Evolutionary conservation across 192 early-diverging fungal species (phyloP).

Genomic region (Backusella tarrabulga): DNA sequence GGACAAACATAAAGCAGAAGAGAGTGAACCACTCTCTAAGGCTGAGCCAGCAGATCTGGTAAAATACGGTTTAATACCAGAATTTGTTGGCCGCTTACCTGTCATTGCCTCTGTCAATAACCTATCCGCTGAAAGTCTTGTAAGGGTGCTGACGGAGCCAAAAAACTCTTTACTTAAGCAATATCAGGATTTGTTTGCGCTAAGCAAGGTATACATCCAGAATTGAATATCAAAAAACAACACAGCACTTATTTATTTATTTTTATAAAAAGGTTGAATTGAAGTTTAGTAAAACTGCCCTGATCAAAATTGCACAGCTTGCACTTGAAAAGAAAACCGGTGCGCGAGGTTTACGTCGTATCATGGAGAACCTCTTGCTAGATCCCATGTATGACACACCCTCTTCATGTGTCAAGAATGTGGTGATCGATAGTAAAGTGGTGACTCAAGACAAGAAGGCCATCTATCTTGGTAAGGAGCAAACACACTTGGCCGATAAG

Average conservation of each 20-base stretch:
- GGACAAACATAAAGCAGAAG: neutral
- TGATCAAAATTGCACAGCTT: slow-evolving; percentile 68
- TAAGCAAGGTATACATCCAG: slow-evolving; percentile 39
- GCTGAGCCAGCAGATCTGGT: slow-evolving; percentile 61
- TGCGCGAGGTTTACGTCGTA: slow-evolving; percentile 78
- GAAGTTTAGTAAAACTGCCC: slow-evolving; percentile 66
- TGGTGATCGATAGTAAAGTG: slow-evolving; percentile 69
- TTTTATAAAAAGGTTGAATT: slow-evolving; percentile 47
- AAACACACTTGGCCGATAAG: slow-evolving; percentile 17
- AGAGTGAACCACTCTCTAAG: neutral
- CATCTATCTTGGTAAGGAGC: slow-evolving; percentile 54
- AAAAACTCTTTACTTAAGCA: slow-evolving; percentile 80
- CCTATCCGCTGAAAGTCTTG: slow-evolving; percentile 62
- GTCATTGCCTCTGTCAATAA: slow-evolving; percentile 74
- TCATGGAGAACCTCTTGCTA: slow-evolving; percentile 73
- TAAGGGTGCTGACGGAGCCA: slow-evolving; percentile 78
- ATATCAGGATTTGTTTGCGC: slow-evolving; percentile 70
- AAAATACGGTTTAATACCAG: slow-evolving; percentile 85
- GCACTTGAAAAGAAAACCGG: slow-evolving; percentile 84
- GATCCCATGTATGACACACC: slow-evolving; percentile 81
- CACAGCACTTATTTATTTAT: neutral
- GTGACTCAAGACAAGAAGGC: slow-evolving; percentile 58
- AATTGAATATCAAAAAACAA: neutral
- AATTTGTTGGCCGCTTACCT: slow-evolving; percentile 84
- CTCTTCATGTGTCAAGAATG: slow-evolving; percentile 66